Conservation (phyloP, 2,329 filamentous ascomycete genomes). For the Aspergillus sp. region DNA sequence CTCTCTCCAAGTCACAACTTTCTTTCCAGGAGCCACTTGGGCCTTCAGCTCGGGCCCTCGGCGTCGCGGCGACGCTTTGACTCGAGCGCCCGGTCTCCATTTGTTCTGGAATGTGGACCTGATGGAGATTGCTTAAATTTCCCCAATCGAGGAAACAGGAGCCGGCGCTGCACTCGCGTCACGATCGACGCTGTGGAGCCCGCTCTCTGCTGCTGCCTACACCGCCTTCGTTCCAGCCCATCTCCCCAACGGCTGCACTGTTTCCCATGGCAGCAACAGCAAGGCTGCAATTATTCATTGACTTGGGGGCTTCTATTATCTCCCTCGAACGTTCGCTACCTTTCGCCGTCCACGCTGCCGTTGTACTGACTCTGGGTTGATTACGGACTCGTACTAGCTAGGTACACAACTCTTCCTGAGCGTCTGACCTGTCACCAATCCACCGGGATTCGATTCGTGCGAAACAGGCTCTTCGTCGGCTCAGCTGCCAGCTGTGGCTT, state of each 20-base stretch:
- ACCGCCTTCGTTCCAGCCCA: not conserved
- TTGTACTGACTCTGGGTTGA: not conserved
- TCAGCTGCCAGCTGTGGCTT: slow-evolving; percentile 15
- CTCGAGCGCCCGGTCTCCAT: slow-evolving; percentile 10
- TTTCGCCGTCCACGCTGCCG: no score
- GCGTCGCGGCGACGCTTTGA: slow-evolving; percentile 19
- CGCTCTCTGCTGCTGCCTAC: not conserved
- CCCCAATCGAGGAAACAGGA: not conserved
- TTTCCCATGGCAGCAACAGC: no score
- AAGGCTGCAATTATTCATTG: no score
- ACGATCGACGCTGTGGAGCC: not conserved
- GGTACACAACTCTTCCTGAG: not conserved
- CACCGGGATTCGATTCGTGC: not conserved
- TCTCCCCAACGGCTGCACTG: not conserved
- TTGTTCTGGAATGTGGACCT: slow-evolving; percentile 15
- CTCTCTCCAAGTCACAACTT: not conserved
- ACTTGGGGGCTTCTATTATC: no score
- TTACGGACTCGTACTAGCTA: not conserved
- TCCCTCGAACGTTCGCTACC: no score
- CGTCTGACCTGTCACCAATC: slow-evolving; percentile 34
- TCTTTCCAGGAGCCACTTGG: slow-evolving; percentile 3
- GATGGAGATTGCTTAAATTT: not conserved
- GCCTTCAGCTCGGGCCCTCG: slow-evolving; percentile 14
- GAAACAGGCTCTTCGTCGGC: not conserved
- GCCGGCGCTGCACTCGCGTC: not conserved